These are phyloP conservation scores for Neurospora sp. DNA, from an alignment of 2,329 filamentous ascomycete genomes.

Conservation along the genomic window DNA sequence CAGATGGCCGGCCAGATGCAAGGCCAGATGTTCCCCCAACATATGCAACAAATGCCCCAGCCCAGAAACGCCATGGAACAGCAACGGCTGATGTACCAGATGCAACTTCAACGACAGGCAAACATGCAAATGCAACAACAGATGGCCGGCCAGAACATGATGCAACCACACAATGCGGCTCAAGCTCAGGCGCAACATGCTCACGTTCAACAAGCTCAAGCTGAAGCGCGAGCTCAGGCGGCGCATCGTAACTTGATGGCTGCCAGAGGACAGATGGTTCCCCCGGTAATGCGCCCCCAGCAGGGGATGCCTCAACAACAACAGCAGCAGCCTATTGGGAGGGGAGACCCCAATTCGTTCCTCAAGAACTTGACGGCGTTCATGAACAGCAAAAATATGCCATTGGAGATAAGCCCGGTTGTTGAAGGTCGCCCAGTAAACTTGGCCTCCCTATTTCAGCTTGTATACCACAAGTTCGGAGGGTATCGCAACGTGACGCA, in stretches of 20 bases:
- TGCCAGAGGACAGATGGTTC: constrained; percentile 43
- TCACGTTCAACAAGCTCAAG: constrained; percentile 12
- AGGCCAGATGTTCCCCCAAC: constrained; percentile 26
- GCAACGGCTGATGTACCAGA: constrained; percentile 71
- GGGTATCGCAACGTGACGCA: constrained; percentile 67
- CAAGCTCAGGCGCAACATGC: constrained; percentile 13
- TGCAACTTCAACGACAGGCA: constrained; percentile 68
- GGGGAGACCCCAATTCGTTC: constrained; percentile 52
- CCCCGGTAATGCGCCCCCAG: constrained; percentile 22
- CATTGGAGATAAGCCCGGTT: constrained; percentile 64
- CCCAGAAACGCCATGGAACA: constrained; percentile 54
- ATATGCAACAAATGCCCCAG: constrained; percentile 31
- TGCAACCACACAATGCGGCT: constrained; percentile 10
- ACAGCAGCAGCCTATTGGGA: constrained; percentile 27
- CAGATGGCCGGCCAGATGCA: constrained; percentile 6
- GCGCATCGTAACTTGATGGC: constrained; percentile 37
- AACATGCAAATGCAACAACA: constrained; percentile 32
- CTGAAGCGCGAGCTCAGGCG: constrained; percentile 11
- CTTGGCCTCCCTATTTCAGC: constrained; percentile 67
- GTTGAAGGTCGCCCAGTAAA: constrained; percentile 67
- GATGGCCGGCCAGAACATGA: constrained; percentile 21
- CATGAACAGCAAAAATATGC: constrained; percentile 64
- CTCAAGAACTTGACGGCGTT: constrained; percentile 69
- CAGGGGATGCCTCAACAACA: constrained; percentile 39
- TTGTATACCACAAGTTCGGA: constrained; percentile 60